Conservation (phyloP, 345 rosid species). For the Euphorbia lathyris region DNA sequence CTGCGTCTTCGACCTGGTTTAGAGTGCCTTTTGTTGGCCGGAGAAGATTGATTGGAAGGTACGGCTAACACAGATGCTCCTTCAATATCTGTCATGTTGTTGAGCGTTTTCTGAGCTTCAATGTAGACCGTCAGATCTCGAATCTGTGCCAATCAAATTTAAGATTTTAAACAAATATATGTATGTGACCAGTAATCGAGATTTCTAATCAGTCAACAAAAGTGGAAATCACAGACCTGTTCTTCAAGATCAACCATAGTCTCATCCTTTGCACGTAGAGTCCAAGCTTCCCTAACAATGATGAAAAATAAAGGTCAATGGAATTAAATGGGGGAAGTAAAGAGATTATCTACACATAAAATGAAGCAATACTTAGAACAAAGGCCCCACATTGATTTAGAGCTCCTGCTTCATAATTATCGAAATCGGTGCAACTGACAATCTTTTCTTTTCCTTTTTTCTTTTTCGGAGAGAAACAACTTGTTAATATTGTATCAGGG, state of each 20-base stretch:
- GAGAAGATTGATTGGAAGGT: conserved; percentile 47
- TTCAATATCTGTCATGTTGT: conserved; percentile 47
- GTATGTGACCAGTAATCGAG: not conserved
- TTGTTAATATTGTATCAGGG: not conserved
- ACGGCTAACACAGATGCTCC: conserved; percentile 71
- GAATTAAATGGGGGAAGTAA: not conserved
- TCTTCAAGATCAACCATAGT: conserved; percentile 69
- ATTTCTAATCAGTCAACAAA: not conserved
- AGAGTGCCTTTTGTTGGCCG: conserved; percentile 41
- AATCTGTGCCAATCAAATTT: conserved; percentile 43
- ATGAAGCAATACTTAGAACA: too few relatives aligned
- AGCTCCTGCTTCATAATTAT: too few relatives aligned
- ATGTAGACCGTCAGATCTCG: conserved; percentile 70
- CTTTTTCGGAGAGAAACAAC: too few relatives aligned
- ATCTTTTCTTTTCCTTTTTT: too few relatives aligned
- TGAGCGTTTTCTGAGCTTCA: conserved; percentile 71
- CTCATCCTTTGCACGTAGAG: conserved; percentile 49
- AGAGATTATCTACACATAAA: too few relatives aligned
- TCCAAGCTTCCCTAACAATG: conserved; percentile 44
- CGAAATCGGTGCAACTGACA: too few relatives aligned
- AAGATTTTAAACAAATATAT: not conserved
- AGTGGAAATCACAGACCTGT: conserved; percentile 45
- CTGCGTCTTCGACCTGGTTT: conserved; percentile 50
- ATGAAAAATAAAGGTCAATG: not conserved
- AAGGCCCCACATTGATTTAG: too few relatives aligned